Base-by-base conservation (phyloP, 768 basidiomycete species). In the Suillus paluster region DNA sequence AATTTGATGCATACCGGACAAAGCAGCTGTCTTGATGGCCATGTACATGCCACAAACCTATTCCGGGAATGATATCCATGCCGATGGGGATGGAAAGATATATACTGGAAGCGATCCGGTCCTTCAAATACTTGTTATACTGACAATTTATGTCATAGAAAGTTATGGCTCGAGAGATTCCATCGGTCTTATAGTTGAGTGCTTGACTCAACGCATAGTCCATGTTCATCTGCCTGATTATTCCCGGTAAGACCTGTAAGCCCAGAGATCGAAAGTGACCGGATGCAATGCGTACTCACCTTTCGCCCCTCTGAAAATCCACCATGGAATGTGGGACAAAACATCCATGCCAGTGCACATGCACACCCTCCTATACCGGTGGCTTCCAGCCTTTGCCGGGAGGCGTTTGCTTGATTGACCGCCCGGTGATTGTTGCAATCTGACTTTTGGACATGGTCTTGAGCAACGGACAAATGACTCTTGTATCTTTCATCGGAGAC, bases 91-190 rank as follows among this genome's bases (percentile, higher is more conserved):
- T 50, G 30, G 49, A 50, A 30, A 58, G 48, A 17, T 60, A 39
- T 4, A 19, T 34, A 3, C 50, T 33, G 1, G 39, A n/a, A 12
- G 30, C 0, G 36, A 60, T 27, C 2, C 66, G 52, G n/a, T 63
- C 48, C 19, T 27, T 36, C 36, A 71, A 65, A 41, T 72, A 41
- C 3, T 66, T 34, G 1, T 38, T 56, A 57, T 66, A 75, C 57
- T 74, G 66, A 50, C 74, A 77, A 12, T 62, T 64, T n/a, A 75
- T 68, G 56, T 76, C 71, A 61, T 77, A 77, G 3, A 73, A 66
- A 1, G 72, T 39, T 1, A 69, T 39, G 9, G 58, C 39, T 1
- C 4, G 41, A 21, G 14, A 4, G 10, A 67, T 57, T 7, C 45
- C 56, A 1, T 57, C 33, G 2, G 61, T 63, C 2, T 66, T 58